Evolutionary conservation across 2,329 filamentous ascomycete species (phyloP).

Genomic region (Colletotrichum australisinense): DNA sequence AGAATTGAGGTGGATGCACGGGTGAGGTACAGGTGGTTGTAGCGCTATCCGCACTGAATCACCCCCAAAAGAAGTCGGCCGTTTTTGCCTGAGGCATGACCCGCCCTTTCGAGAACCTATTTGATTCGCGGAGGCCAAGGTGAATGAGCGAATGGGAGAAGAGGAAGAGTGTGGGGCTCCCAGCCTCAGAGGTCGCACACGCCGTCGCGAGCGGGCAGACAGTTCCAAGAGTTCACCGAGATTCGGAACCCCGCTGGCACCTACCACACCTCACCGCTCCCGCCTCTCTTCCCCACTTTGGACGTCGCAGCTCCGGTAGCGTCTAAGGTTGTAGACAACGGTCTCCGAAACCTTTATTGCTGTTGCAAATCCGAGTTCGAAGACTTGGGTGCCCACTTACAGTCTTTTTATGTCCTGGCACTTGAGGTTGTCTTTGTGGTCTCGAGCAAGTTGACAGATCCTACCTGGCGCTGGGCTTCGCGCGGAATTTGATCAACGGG

Average conservation of each 20-base stretch:
- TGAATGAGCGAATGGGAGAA: constrained; percentile 17
- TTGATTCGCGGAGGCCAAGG: background rate
- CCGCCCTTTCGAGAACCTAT: background rate
- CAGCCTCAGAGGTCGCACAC: constrained; percentile 1
- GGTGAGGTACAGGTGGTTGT: constrained; percentile 36
- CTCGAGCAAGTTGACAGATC: too few relatives aligned
- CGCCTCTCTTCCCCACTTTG: constrained; percentile 22
- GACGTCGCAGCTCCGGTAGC: constrained; percentile 15
- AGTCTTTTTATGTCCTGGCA: too few relatives aligned
- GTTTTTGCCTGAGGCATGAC: constrained; percentile 26
- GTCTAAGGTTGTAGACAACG: background rate
- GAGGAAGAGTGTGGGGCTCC: background rate
- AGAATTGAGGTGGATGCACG: constrained; percentile 49
- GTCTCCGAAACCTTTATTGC: background rate
- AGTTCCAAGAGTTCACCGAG: constrained; percentile 17
- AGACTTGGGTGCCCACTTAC: too few relatives aligned
- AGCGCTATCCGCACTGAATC: constrained; percentile 36
- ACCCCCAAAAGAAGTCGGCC: constrained; percentile 23
- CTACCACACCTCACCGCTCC: constrained; percentile 15
- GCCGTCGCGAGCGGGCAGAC: constrained; percentile 16
- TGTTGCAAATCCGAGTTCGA: too few relatives aligned
- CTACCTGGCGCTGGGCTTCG: too few relatives aligned
- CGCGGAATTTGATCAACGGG: too few relatives aligned
- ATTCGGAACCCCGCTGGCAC: constrained; percentile 30
- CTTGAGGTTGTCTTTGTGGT: too few relatives aligned